Base-by-base conservation (phyloP, 2,329 filamentous ascomycete genomes). In the Neofusicoccum parvum region DNA sequence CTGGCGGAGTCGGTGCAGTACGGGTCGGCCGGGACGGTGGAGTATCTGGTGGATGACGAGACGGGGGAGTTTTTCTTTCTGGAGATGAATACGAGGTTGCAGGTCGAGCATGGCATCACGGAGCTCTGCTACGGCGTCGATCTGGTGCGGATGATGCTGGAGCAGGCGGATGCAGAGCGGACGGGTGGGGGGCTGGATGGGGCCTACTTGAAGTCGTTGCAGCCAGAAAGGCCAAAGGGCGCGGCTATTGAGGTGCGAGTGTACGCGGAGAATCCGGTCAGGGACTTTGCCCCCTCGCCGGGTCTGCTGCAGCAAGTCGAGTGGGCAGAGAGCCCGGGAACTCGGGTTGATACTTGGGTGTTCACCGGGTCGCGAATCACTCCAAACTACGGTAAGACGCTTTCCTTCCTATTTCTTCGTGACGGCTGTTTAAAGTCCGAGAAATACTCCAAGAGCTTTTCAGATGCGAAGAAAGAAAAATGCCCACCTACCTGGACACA, bases 21-120 rank as follows among this genome's bases (percentile, higher is more conserved):
- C 72, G 90, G 90, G n/a, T 92, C 91, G 6, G 93, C 92, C 9
- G 93, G 93, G 1, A 97, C 93, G 0, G 90, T 97, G 20, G 93
- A 97, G 78, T 97, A 94, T 73, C 90, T 97, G 49, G 89, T 96
- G 5, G 92, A 97, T 76, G 91, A 92, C 74, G 58, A 92, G 71
- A 89, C 88, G 5, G 91, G 88, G 54, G 86, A 90, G 49, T 97
- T 95, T 77, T 97, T 85, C 78, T 87, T 87, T 67, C 74, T 87
- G 0, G 85, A 87, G 69, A 86, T 87, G 83, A 87, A 87, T 69
- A 86, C 85, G 0, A 76, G 85, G 51, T 75, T 87, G 2, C 85
- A 87, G 67, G 85, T 87, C 5, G 85, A 87, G 70, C 85, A 87
- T 70, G 82, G 82, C 0, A 85, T 87, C 37, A 87, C 85, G 0